Evolutionary conservation across 2,329 filamentous ascomycete species (phyloP).

Genomic region (Diplodia corticola): DNA sequence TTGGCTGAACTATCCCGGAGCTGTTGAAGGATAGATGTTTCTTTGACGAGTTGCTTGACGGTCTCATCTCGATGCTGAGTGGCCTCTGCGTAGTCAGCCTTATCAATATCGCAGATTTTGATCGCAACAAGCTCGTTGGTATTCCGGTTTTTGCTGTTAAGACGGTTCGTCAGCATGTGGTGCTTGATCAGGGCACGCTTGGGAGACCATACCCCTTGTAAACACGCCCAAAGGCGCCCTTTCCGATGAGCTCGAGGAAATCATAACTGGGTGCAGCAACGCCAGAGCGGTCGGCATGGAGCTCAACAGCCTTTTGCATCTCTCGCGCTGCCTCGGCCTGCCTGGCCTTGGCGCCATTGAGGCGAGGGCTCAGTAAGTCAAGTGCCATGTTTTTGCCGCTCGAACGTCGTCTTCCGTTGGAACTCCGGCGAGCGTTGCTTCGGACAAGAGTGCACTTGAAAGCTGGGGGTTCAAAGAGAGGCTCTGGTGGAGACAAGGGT

Average conservation of each 20-base stretch:
- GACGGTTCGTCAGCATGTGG: slow-evolving; percentile 26
- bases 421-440: slow-evolving; percentile 14
- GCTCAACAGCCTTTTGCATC: slow-evolving; percentile 65
- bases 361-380: slow-evolving; percentile 13
- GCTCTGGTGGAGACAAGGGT: background rate
- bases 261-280: slow-evolving; percentile 65
- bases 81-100: slow-evolving; percentile 58
- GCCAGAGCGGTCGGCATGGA: slow-evolving; percentile 60
- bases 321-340: slow-evolving; percentile 69
- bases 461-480: background rate
- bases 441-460: slow-evolving; percentile 9
- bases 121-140: slow-evolving; percentile 63
- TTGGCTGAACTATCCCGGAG: slow-evolving; percentile 76
- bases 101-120: slow-evolving; percentile 84
- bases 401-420: slow-evolving; percentile 5
- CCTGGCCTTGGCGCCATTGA: slow-evolving; percentile 53
- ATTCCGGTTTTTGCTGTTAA: slow-evolving; percentile 39
- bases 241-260: slow-evolving; percentile 72
- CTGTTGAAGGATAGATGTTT: slow-evolving; percentile 67
- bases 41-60: slow-evolving; percentile 48
- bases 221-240: slow-evolving; percentile 72
- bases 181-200: slow-evolving; percentile 18
- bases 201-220: slow-evolving; percentile 59
- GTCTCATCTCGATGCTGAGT: slow-evolving; percentile 28
- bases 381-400: slow-evolving; percentile 14